Evolutionary conservation across 805 yeast species (phyloP).

Genomic region (Monosporozyma servazzii): DNA sequence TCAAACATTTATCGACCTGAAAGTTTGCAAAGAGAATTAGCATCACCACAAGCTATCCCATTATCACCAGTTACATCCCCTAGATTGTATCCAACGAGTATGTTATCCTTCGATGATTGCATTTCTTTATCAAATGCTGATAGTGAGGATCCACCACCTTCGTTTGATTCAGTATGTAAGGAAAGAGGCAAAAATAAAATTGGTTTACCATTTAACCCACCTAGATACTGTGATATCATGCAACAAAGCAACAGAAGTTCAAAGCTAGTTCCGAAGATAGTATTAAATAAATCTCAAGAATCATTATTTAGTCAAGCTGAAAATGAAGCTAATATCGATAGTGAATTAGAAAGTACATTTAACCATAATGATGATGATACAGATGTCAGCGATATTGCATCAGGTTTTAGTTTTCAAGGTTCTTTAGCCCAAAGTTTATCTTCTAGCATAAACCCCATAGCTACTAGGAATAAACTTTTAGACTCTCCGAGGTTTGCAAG

Average conservation of each 20-base stretch:
- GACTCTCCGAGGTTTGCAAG: constrained; percentile 3
- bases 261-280: constrained; percentile 5
- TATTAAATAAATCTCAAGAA: constrained; percentile 11
- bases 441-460: constrained; percentile 20
- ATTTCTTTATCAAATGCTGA: background rate
- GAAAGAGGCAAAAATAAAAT: background rate
- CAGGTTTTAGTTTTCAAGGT: constrained; percentile 11
- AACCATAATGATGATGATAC: constrained; percentile 3
- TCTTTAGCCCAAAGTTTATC: constrained; percentile 15
- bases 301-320: constrained; percentile 4
- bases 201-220: constrained; percentile 28
- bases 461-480: background rate
- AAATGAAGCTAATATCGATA: constrained; percentile 5
- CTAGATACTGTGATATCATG: constrained; percentile 28
- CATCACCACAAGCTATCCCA: constrained; percentile 61
- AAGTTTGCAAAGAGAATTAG: constrained; percentile 35
- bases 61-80: constrained; percentile 41
- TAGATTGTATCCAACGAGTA: constrained; percentile 37
- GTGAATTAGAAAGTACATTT: constrained; percentile 5
- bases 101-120: constrained; percentile 23
- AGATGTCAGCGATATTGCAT: constrained; percentile 12
- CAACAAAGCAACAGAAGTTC: constrained; percentile 1
- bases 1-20: constrained; percentile 51
- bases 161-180: background rate
- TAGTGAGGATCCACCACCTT: constrained; percentile 5